phyloP scores from a whole-genome alignment of 2,329 filamentous ascomycete species.

The Venturia aucupariae region DNA sequence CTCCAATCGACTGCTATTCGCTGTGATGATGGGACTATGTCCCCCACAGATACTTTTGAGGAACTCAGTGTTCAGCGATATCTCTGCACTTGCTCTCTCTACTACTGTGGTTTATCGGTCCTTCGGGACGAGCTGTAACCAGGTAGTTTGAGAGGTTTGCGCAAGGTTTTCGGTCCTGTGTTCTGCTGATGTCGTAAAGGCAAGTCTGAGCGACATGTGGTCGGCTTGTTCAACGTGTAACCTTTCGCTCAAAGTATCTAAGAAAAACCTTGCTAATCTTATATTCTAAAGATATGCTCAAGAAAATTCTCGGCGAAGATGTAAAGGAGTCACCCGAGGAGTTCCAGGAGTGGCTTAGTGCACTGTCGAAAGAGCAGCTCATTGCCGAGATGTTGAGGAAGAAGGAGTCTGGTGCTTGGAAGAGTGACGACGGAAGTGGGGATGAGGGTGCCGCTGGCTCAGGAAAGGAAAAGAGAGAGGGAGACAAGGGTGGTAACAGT shows the following conservation, averaged over 20 bases:
- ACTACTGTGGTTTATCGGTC: not conserved
- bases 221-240: not conserved
- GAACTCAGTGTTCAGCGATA: not conserved
- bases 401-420: constrained; percentile 1
- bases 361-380: constrained; percentile 25
- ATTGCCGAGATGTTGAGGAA: constrained; percentile 21
- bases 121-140: not conserved
- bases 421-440: constrained; percentile 4
- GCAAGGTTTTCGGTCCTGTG: not conserved
- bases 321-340: constrained; percentile 20
- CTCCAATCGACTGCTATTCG: not conserved
- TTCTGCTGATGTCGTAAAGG: constrained; percentile 9
- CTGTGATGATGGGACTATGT: constrained; percentile 8
- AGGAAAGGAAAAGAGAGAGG: not conserved
- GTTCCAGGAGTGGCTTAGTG: constrained; percentile 19
- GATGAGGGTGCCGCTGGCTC: not conserved
- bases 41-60: constrained; percentile 14
- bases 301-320: constrained; percentile 25
- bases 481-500: not conserved
- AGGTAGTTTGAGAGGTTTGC: not conserved
- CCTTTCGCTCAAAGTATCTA: not conserved
- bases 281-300: constrained; percentile 20
- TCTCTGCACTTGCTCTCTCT: not conserved
- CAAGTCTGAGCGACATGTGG: constrained; percentile 13
- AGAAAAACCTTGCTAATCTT: not conserved